phyloP scores from a whole-genome alignment of 2,329 filamentous ascomycete species.

The Cladosporium sp. region DNA sequence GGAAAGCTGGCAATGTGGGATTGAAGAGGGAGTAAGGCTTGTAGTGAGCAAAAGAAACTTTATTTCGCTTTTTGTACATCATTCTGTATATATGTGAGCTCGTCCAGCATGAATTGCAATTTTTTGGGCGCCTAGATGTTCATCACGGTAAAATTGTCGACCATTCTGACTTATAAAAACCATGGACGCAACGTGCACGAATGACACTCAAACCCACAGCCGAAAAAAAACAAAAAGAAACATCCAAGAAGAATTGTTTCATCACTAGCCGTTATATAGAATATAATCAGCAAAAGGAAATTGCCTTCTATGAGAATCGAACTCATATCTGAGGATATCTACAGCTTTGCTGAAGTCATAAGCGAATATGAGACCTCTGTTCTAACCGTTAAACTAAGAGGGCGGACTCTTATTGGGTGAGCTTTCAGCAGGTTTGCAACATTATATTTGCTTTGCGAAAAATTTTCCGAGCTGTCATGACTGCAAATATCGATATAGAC shows the following conservation, averaged over 20 bases:
- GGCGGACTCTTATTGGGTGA: conserved; percentile 1
- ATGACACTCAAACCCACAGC: not conserved
- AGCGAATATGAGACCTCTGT: conserved; percentile 13
- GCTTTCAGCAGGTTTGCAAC: not conserved
- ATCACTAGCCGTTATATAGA: not conserved
- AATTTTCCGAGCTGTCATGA: no score
- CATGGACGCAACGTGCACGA: not conserved
- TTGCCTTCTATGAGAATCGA: conserved; percentile 15
- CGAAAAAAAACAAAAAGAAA: not conserved
- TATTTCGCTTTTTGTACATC: not conserved
- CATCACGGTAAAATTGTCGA: not conserved
- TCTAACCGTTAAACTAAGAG: conserved; percentile 18
- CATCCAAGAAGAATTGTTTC: not conserved
- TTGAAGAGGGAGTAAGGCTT: conserved; percentile 38
- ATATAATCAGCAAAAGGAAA: not conserved
- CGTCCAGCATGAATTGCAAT: not conserved
- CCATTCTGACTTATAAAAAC: not conserved
- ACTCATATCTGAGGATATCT: conserved; percentile 16
- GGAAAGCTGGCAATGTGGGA: conserved; percentile 46
- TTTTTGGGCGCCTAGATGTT: not conserved
- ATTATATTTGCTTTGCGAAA: not conserved
- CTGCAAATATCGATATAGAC: no score
- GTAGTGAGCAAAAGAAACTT: not conserved
- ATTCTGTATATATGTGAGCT: not conserved
- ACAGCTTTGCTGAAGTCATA: conserved; percentile 11